Evolutionary conservation across 345 rosid genomes (phyloP).

Genomic region (Populus tremula): DNA sequence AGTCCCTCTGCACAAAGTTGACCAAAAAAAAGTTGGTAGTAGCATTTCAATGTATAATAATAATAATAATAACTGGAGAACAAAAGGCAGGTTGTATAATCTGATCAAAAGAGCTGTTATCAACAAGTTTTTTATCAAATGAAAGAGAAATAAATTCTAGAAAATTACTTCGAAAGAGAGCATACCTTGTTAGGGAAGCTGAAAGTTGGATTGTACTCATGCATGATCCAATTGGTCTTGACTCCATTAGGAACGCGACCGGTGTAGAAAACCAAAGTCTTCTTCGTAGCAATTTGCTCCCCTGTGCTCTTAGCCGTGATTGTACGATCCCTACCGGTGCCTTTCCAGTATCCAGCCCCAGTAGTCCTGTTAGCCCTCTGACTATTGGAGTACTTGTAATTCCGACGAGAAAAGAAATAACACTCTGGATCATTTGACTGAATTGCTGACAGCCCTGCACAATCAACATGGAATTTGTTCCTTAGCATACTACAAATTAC

Average conservation of each 20-base stretch:
- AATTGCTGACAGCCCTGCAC: constrained; percentile 11
- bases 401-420: not conserved
- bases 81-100: not conserved
- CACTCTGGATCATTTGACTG: constrained; percentile 20
- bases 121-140: not conserved
- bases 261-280: not conserved
- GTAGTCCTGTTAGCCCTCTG: not conserved
- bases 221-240: constrained; percentile 11
- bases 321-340: not conserved
- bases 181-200: not conserved
- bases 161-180: not conserved
- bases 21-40: not conserved
- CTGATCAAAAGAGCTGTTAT: not conserved
- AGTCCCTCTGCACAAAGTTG: not conserved
- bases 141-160: not conserved
- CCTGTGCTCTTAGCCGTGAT: not conserved
- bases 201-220: constrained; percentile 6
- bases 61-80: not conserved
- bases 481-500: not conserved
- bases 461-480: not conserved
- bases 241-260: not conserved
- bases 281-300: not conserved
- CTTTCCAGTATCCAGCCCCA: not conserved
- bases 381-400: not conserved
- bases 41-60: no score